These are phyloP conservation scores for Amanita molliuscula DNA, from an alignment of 768 basidiomycete species.

Conservation along the genomic window DNA sequence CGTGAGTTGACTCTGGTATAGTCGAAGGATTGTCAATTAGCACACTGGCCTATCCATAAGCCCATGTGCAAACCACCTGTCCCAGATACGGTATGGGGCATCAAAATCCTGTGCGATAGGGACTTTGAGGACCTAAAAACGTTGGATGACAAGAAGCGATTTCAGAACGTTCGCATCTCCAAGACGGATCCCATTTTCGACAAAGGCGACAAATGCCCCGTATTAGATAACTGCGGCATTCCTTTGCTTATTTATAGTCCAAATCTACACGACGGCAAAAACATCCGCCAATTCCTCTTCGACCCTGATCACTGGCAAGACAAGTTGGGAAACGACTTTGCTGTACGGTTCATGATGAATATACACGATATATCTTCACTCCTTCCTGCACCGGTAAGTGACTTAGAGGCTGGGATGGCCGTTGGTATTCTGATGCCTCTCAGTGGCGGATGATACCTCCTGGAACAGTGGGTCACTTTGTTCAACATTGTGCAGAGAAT, in stretches of 20 bases:
- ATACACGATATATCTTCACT: neutral
- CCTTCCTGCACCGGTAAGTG: neutral
- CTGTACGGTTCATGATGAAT: too few relatives aligned
- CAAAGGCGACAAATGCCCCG: neutral
- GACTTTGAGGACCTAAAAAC: neutral
- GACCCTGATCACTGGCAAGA: too few relatives aligned
- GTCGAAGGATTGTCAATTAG: neutral
- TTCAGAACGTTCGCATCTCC: neutral
- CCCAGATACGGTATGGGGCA: neutral
- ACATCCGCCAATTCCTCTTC: too few relatives aligned
- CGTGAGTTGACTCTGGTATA: neutral
- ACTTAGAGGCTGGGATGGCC: neutral
- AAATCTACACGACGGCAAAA: neutral
- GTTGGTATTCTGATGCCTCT: neutral
- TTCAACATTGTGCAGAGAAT: too few relatives aligned
- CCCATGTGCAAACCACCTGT: neutral
- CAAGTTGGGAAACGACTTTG: too few relatives aligned
- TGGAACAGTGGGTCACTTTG: neutral
- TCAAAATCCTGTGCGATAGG: neutral
- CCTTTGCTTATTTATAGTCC: neutral
- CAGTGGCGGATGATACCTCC: neutral
- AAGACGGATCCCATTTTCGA: neutral
- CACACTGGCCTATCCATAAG: neutral
- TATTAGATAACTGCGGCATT: neutral
- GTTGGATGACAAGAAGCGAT: neutral